Base-by-base conservation (phyloP, 2,329 filamentous ascomycete genomes). In the Cladobotryum protrusum region DNA sequence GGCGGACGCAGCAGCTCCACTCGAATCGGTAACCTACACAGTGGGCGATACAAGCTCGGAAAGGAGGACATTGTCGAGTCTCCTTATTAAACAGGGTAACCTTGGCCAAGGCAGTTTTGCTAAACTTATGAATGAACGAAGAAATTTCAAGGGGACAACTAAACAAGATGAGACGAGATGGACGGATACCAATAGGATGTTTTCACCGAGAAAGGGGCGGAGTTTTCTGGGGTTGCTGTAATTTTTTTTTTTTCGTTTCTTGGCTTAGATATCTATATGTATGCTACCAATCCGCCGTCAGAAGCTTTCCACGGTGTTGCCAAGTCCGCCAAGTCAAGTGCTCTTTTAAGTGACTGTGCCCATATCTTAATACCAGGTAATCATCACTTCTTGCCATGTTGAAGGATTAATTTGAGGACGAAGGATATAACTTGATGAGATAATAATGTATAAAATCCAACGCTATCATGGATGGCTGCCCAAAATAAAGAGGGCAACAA, bases 1-100 rank as follows among this genome's bases (percentile, higher is more conserved):
- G 75, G 70, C 54, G 77, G 65, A 49, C 69, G 77, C 36, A 71
- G 75, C 54, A 75, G 73, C 55, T 72, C 73, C 2, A 74, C 74
- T 5, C 69, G 79, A 2, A 73, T 84, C 43, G 73, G 75, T 1
- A 79, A 71, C 1, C 69, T 68, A 36, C 70, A 75, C 18, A 82
- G 79, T 54, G 77, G 80, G 2, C 75, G 83, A 18, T 87, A 87
- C 62, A 89, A 89, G 71, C 74, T 95, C 43, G 83, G 85, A 46
- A 82, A 81, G 63, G 86, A 90, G 39, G 89, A 95, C 50, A 84
- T 96, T 58, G 92, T 97, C 19, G 85, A 95, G 62, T 77, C 79
- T 34, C 76, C 78, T 12, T 84, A 77, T 59, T 83, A 65, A 64
- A 43, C 15, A 29, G 24, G 24, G 24, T 4, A 29, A 8, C 24